phyloP scores from a whole-genome alignment of 305 asterid genomes.

The Fraxinus nigra region DNA sequence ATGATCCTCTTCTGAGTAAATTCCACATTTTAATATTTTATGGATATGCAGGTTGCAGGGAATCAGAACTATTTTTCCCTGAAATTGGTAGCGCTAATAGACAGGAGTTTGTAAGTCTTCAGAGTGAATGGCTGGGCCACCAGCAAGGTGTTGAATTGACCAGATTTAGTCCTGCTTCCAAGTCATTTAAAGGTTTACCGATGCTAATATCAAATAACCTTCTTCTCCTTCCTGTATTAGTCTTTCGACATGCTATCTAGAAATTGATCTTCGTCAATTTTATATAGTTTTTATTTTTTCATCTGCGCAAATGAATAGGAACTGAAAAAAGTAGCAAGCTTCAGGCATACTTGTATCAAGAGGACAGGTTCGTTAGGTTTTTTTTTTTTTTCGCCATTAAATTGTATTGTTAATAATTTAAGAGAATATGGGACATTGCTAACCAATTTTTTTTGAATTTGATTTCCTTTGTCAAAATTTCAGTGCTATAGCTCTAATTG shows the following conservation, averaged over 20 bases:
- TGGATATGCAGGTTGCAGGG: slow-evolving; percentile 45
- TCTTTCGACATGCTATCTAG: slow-evolving; percentile 23
- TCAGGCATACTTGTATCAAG: slow-evolving; percentile 45
- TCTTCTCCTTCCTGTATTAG: slow-evolving; percentile 21
- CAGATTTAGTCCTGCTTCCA: slow-evolving; percentile 37
- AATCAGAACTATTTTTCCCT: slow-evolving; percentile 40
- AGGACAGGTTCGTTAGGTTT: slow-evolving; percentile 67
- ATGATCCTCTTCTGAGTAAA: slow-evolving; percentile 25
- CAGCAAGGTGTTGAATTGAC: slow-evolving; percentile 41
- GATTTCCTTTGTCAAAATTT: slow-evolving; percentile 26
- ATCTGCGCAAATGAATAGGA: slow-evolving; percentile 39
- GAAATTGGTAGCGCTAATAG: slow-evolving; percentile 31
- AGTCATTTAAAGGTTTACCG: slow-evolving; percentile 48
- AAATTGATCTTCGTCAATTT: not conserved
- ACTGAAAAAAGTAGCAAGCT: slow-evolving; percentile 37
- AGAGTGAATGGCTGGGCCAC: slow-evolving; percentile 28
- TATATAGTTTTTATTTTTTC: slow-evolving; percentile 21
- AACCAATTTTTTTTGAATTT: slow-evolving; percentile 15
- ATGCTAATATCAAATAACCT: slow-evolving; percentile 13
- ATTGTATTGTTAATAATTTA: slow-evolving; percentile 12
- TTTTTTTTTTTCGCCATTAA: slow-evolving; percentile 26
- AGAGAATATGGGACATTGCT: slow-evolving; percentile 10
- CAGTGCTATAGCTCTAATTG: slow-evolving; percentile 71
- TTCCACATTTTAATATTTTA: slow-evolving; percentile 20
- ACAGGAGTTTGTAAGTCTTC: slow-evolving; percentile 24